These are phyloP conservation scores for Globisporangium ultimum DNA, from an alignment of 352 stramenopile species.

Conservation along the genomic window DNA sequence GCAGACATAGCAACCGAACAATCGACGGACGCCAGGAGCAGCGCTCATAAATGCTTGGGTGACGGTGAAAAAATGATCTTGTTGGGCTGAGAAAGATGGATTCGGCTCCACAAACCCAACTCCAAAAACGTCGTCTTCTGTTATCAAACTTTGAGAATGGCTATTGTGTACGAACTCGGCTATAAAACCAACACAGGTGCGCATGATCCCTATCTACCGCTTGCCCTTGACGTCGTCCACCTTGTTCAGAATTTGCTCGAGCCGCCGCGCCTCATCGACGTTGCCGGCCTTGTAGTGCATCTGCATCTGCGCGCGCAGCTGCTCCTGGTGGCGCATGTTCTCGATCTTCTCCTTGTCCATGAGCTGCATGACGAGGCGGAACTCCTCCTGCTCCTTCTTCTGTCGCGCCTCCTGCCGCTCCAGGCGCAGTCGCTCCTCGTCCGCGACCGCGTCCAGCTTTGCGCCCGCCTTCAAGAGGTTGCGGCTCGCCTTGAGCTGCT, in stretches of 20 bases:
- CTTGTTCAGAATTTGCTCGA: slow-evolving; percentile 79
- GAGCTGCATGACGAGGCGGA: slow-evolving; percentile 70
- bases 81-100: too few species aligned
- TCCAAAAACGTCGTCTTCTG: too few species aligned
- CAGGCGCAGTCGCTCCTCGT: slow-evolving; percentile 65
- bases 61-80: too few species aligned
- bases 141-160: too few species aligned
- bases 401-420: slow-evolving; percentile 51
- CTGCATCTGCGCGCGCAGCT: slow-evolving; percentile 85
- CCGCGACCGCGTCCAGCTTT: slow-evolving; percentile 24
- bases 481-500: slow-evolving; percentile 45
- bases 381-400: slow-evolving; percentile 71
- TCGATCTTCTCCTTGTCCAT: slow-evolving; percentile 87
- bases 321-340: slow-evolving; percentile 82
- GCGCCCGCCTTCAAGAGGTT: slow-evolving; percentile 21
- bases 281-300: slow-evolving; percentile 90
- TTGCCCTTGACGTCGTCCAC: slow-evolving; percentile 36
- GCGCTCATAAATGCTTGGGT: too few species aligned
- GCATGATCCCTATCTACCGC: too few species aligned
- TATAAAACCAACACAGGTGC: too few species aligned
- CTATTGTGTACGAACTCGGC: too few species aligned
- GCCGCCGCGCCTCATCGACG: slow-evolving; percentile 71
- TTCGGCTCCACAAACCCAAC: too few species aligned
- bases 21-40: too few species aligned
- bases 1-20: too few species aligned